A percentile compares a stretch with the other conserved stretches of the same genome.
These are phyloP conservation scores for Mycena maculata DNA, from an alignment of 768 basidiomycete species.

Conservation along the genomic window DNA sequence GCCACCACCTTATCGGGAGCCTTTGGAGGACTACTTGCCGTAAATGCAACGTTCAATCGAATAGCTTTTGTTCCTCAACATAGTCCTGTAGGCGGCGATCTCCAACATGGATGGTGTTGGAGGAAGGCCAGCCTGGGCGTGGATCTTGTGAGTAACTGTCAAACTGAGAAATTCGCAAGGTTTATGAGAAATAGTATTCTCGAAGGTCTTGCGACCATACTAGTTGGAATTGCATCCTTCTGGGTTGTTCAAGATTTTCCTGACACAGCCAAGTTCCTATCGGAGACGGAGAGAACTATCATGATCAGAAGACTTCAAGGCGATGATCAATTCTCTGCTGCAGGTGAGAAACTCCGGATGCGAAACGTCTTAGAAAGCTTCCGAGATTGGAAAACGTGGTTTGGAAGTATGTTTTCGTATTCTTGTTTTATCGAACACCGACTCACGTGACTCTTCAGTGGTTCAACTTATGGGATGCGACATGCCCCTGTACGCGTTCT, in stretches of 20 bases:
- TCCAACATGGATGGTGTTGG: conserved; percentile 78
- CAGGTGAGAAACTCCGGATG: conserved; percentile 64
- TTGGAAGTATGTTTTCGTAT: conserved; percentile 62
- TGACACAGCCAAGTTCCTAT: conserved; percentile 77
- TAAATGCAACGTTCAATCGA: background rate
- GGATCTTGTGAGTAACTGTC: conserved; percentile 56
- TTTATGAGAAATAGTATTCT: conserved; percentile 63
- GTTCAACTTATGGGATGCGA: conserved; percentile 64
- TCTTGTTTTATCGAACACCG: background rate
- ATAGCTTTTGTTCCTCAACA: background rate
- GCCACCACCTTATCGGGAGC: conserved; percentile 84
- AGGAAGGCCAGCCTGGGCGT: conserved; percentile 64
- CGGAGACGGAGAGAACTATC: conserved; percentile 69
- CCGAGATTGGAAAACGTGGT: conserved; percentile 79
- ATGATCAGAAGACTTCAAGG: conserved; percentile 73
- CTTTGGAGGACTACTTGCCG: conserved; percentile 30
- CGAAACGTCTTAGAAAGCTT: conserved; percentile 71
- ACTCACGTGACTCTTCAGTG: conserved; percentile 13
- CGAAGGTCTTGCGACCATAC: conserved; percentile 76
- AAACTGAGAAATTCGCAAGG: too few relatives aligned
- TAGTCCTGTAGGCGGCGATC: conserved; percentile 66
- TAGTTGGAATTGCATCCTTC: conserved; percentile 69
- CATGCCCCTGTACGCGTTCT: conserved; percentile 65
- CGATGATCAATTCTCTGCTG: conserved; percentile 75
- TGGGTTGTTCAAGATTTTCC: conserved; percentile 86